Conservation (phyloP, 2,329 filamentous ascomycete genomes). For the Malbranchea zuffiana region DNA sequence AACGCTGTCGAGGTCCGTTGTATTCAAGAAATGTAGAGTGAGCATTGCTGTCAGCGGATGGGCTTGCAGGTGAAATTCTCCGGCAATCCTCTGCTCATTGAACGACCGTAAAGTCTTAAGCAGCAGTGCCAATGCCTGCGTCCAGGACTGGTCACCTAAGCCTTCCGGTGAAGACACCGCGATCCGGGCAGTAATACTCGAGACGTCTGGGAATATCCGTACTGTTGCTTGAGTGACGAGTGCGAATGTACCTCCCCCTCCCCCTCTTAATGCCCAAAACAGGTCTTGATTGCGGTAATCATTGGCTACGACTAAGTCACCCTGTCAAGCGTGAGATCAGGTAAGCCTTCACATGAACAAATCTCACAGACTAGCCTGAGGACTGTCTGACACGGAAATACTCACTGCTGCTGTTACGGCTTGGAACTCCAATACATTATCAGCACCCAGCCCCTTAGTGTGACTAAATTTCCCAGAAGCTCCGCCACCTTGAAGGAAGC, state of each 20-base stretch:
- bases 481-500: constrained; percentile 40
- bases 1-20: no score
- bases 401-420: constrained; percentile 44
- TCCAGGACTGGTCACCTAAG: no score
- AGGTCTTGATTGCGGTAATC: constrained; percentile 42
- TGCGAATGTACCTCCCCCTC: constrained; percentile 49
- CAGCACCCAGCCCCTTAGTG: constrained; percentile 48
- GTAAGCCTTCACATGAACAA: background rate
- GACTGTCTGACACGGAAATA: no score
- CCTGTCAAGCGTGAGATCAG: background rate
- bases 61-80: no score
- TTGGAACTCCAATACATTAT: constrained; percentile 47
- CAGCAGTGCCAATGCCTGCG: no score
- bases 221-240: constrained; percentile 47
- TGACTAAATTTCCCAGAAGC: constrained; percentile 43
- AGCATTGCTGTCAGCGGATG: no score
- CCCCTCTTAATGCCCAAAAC: constrained; percentile 53
- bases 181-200: no score
- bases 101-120: no score
- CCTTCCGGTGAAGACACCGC: no score
- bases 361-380: no score
- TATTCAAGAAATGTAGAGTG: no score
- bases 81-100: no score
- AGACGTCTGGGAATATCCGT: constrained; percentile 31
- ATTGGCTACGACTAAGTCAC: constrained; percentile 2